Evolutionary conservation across 305 asterid species (phyloP).

Genomic region (Solanum aculeatissimum): DNA sequence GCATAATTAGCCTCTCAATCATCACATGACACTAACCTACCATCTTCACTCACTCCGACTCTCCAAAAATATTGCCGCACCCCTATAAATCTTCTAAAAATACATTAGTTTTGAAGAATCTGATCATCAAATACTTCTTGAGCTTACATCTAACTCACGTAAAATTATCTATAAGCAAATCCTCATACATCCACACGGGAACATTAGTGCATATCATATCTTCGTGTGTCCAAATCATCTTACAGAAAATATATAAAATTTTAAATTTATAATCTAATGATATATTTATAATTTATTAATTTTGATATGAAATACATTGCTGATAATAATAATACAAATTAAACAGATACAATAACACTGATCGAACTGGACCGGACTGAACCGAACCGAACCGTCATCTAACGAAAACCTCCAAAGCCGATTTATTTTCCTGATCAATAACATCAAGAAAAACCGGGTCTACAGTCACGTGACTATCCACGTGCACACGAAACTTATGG

Average conservation of each 20-base stretch:
- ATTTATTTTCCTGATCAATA: conserved; percentile 65
- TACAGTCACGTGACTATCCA: conserved; percentile 88
- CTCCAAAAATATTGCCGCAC: no score
- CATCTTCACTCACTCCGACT: neutral
- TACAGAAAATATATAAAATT: neutral
- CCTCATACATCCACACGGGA: no score
- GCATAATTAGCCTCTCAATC: neutral
- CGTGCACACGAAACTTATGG: conserved; percentile 68
- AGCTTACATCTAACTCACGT: no score
- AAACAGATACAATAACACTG: neutral
- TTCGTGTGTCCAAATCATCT: neutral
- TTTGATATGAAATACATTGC: neutral
- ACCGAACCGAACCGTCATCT: neutral
- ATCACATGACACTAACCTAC: neutral
- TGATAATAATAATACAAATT: neutral
- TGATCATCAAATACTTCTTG: neutral
- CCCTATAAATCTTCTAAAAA: no score
- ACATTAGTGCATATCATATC: neutral
- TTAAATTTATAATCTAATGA: no score
- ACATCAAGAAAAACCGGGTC: conserved; percentile 84
- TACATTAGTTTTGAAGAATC: no score
- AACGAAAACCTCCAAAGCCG: conserved; percentile 33
- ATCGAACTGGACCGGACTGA: neutral
- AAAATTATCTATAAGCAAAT: no score
- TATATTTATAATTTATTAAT: neutral